Conservation (phyloP, 2,329 filamentous ascomycete genomes). For the Polytolypa hystricis region DNA sequence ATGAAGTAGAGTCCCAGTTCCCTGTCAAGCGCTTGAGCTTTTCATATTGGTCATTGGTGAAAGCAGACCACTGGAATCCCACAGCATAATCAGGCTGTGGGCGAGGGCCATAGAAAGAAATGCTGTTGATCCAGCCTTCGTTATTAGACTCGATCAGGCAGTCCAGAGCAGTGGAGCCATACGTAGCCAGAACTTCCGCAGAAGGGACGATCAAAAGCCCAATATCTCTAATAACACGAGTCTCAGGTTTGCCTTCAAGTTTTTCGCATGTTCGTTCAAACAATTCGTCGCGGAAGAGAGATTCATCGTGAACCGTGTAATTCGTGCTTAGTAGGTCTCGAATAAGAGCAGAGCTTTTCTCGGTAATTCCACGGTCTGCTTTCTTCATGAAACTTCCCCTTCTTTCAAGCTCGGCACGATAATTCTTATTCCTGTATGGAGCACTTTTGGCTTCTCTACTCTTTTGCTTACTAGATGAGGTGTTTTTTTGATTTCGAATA, state of each 20-base stretch:
- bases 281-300: constrained; percentile 14
- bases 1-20: constrained; percentile 23
- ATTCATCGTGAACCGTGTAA: background rate
- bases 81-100: too few relatives aligned
- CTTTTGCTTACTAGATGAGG: background rate
- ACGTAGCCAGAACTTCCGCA: constrained; percentile 17
- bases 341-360: constrained; percentile 14
- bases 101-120: constrained; percentile 17
- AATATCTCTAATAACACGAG: constrained; percentile 23
- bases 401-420: constrained; percentile 6
- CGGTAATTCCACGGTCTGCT: constrained; percentile 8
- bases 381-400: constrained; percentile 2
- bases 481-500: background rate
- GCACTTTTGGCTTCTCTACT: constrained; percentile 8
- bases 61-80: constrained; percentile 27
- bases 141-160: constrained; percentile 24
- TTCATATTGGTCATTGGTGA: constrained; percentile 32
- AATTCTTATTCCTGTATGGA: constrained; percentile 5
- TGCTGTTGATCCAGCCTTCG: constrained; percentile 21
- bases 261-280: constrained; percentile 19
- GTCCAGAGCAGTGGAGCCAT: constrained; percentile 14
- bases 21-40: constrained; percentile 28
- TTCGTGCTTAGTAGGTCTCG: constrained; percentile 15
- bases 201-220: constrained; percentile 19
- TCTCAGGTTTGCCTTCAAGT: constrained; percentile 19